phyloP scores from a whole-genome alignment of 2,329 filamentous ascomycete species.

The Fusarium odoratissimum region DNA sequence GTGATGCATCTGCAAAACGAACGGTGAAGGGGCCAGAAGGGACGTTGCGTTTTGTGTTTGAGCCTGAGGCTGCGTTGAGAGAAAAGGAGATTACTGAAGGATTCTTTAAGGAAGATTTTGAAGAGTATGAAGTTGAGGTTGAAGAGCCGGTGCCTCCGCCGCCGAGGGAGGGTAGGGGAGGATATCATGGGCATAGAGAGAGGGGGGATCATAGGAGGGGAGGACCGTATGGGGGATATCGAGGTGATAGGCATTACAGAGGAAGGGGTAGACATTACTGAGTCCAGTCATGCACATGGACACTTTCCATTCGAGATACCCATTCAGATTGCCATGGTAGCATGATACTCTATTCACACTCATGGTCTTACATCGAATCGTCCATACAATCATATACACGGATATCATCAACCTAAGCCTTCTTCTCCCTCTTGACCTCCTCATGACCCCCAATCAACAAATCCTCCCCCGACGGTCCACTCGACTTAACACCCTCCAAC shows the following conservation, averaged over 20 bases:
- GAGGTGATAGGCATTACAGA: constrained; percentile 50
- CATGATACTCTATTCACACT: not conserved
- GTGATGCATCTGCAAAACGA: constrained; percentile 48
- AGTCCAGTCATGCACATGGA: not conserved
- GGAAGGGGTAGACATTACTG: constrained; percentile 50
- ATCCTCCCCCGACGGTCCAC: constrained; percentile 53
- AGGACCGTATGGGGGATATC: constrained; percentile 50
- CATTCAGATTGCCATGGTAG: not conserved
- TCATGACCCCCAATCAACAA: constrained; percentile 34
- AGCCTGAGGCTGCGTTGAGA: constrained; percentile 76
- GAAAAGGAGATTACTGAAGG: constrained; percentile 76
- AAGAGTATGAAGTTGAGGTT: constrained; percentile 81
- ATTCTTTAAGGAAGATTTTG: constrained; percentile 79
- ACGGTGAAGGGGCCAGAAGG: constrained; percentile 67
- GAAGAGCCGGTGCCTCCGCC: constrained; percentile 67
- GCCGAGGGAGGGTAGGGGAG: constrained; percentile 42
- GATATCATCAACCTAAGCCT: constrained; percentile 19
- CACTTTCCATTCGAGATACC: constrained; percentile 27
- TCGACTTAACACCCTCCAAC: constrained; percentile 51
- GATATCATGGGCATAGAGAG: constrained; percentile 49
- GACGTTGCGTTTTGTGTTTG: constrained; percentile 90
- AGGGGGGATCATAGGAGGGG: constrained; percentile 49
- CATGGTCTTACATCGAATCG: not conserved
- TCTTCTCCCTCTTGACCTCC: not conserved
- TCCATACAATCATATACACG: not conserved